phyloP scores from a whole-genome alignment of 352 stramenopile species.

The Elongisporangium senticosum region DNA sequence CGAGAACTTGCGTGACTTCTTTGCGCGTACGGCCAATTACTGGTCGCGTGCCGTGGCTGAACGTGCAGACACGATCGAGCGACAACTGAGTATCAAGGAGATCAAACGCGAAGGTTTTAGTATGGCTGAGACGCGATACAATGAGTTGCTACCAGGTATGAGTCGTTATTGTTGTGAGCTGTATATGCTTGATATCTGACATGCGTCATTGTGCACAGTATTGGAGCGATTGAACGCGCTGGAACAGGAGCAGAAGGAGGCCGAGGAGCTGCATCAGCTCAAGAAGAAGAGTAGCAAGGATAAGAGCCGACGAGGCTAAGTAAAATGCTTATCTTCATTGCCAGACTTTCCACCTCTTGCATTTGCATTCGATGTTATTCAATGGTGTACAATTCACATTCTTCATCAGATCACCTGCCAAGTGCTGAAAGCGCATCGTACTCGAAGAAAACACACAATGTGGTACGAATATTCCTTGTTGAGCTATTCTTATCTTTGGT shows the following conservation, averaged over 20 bases:
- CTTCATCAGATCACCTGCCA: too few relatives aligned
- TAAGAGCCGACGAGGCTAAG: conserved; percentile 52
- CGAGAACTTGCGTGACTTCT: conserved; percentile 85
- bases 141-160: conserved; percentile 72
- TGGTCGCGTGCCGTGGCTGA: conserved; percentile 62
- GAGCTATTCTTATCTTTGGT: too few relatives aligned
- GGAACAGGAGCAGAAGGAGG: conserved; percentile 73
- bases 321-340: neutral
- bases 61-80: conserved; percentile 54
- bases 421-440: too few relatives aligned
- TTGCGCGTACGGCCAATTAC: conserved; percentile 69
- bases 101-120: conserved; percentile 82
- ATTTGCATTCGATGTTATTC: neutral
- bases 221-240: conserved; percentile 76
- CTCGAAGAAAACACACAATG: too few relatives aligned
- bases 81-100: conserved; percentile 78
- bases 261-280: conserved; percentile 64
- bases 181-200: conserved; percentile 1
- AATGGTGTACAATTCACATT: too few relatives aligned
- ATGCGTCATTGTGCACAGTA: conserved; percentile 26
- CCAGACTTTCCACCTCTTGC: neutral
- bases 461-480: too few relatives aligned
- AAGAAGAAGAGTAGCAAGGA: conserved; percentile 79
- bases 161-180: neutral
- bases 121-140: conserved; percentile 69